phyloP scores from a whole-genome alignment of 495 filamentous ascomycete genomes.

The Bathelium albidoporum region DNA sequence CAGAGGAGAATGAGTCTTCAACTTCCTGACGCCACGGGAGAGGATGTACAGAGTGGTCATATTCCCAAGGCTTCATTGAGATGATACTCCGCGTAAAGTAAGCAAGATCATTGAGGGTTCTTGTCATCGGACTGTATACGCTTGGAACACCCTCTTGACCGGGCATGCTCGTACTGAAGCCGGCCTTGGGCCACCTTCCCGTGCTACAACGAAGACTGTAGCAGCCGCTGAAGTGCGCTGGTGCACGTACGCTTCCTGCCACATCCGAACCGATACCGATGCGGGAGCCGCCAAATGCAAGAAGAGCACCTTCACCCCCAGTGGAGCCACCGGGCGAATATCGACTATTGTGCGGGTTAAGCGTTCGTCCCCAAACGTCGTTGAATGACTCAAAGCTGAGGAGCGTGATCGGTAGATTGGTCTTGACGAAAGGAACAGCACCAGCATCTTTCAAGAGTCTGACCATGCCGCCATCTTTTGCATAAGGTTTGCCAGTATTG shows the following conservation, averaged over 20 bases:
- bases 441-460: slow-evolving; percentile 80
- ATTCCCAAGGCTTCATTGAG: slow-evolving; percentile 82
- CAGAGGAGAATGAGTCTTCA: slow-evolving; percentile 46
- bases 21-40: slow-evolving; percentile 63
- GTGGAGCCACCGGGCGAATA: slow-evolving; percentile 91
- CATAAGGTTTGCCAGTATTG: slow-evolving; percentile 54
- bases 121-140: slow-evolving; percentile 88
- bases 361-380: slow-evolving; percentile 70
- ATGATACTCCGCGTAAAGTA: slow-evolving; percentile 78
- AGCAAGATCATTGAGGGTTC: slow-evolving; percentile 71
- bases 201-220: slow-evolving; percentile 87
- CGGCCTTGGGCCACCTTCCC: slow-evolving; percentile 86
- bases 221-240: slow-evolving; percentile 85
- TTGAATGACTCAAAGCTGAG: slow-evolving; percentile 88
- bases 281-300: slow-evolving; percentile 76
- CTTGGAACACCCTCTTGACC: slow-evolving; percentile 87
- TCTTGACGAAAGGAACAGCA: slow-evolving; percentile 95
- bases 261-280: slow-evolving; percentile 94
- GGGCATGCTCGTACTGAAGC: slow-evolving; percentile 79
- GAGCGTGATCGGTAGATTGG: slow-evolving; percentile 83
- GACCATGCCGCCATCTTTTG: slow-evolving; percentile 63
- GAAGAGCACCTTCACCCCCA: slow-evolving; percentile 76
- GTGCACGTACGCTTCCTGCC: slow-evolving; percentile 79
- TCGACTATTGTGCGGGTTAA: slow-evolving; percentile 69
- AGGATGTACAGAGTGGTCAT: slow-evolving; percentile 79